phyloP scores from a whole-genome alignment of 2,329 filamentous ascomycete species.

The Trichoderma sp. region DNA sequence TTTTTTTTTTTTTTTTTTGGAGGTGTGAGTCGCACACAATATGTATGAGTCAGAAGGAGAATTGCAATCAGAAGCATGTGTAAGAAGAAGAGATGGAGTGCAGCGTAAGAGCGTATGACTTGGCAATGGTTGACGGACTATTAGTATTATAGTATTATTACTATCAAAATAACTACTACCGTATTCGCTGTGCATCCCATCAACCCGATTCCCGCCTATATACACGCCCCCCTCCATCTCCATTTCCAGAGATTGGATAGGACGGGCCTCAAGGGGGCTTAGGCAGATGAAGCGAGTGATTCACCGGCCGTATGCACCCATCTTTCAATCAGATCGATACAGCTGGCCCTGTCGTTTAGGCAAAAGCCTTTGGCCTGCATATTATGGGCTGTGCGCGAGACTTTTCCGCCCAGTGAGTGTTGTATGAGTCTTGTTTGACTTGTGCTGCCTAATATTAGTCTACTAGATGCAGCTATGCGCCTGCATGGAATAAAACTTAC shows the following conservation, averaged over 20 bases:
- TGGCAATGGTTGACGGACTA: neutral
- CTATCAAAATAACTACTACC: neutral
- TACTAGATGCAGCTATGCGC: neutral
- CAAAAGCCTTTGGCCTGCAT: neutral
- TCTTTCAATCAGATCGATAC: constrained; percentile 15
- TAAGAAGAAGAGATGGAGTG: neutral
- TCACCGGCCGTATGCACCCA: neutral
- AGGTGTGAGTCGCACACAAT: neutral
- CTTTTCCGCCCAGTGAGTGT: neutral
- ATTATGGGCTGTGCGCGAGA: neutral
- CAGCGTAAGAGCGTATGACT: neutral
- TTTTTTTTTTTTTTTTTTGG: neutral
- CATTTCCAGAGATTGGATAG: neutral
- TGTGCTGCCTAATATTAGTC: neutral
- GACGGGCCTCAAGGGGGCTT: constrained; percentile 1
- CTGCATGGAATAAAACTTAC: neutral
- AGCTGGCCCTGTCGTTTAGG: constrained; percentile 20
- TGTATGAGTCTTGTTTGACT: neutral
- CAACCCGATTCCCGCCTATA: neutral
- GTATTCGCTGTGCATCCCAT: neutral
- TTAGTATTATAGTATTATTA: neutral
- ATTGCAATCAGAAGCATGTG: neutral
- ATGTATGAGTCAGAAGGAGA: constrained; percentile 8
- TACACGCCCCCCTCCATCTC: neutral
- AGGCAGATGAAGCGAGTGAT: constrained; percentile 21